These are phyloP conservation scores for Pythium grandisporangium DNA, from an alignment of 352 stramenopile species.

Conservation along the genomic window DNA sequence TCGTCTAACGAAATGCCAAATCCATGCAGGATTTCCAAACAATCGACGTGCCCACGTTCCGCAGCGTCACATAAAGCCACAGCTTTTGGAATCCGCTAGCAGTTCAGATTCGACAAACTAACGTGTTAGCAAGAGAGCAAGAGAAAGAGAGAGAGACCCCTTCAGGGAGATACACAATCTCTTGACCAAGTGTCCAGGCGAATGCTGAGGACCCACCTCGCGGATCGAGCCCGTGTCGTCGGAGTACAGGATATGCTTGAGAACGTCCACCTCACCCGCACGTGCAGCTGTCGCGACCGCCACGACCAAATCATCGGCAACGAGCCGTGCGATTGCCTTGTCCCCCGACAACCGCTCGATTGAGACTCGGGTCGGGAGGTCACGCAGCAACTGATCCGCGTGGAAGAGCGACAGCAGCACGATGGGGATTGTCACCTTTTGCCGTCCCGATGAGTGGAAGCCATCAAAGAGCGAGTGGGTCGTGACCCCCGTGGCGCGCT, in stretches of 20 bases:
- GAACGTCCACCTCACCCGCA: slow-evolving; percentile 59
- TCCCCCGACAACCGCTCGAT: slow-evolving; percentile 70
- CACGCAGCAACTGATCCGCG: slow-evolving; percentile 51
- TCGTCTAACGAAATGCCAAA: slow-evolving; percentile 76
- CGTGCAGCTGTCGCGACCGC: slow-evolving; percentile 58
- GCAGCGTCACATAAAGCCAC: slow-evolving; percentile 74
- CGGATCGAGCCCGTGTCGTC: slow-evolving; percentile 49
- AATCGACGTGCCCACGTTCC: slow-evolving; percentile 77
- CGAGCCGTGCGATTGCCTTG: slow-evolving; percentile 54
- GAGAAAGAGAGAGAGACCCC: too few relatives aligned
- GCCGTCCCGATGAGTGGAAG: slow-evolving; percentile 78
- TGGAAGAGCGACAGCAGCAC: slow-evolving; percentile 73
- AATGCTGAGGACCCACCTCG: slow-evolving; percentile 23
- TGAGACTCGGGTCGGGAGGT: slow-evolving; percentile 40
- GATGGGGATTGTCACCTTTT: slow-evolving; percentile 66
- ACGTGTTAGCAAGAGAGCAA: background rate
- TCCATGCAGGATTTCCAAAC: slow-evolving; percentile 69
- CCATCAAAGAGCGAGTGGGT: slow-evolving; percentile 79
- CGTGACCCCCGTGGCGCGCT: slow-evolving; percentile 41
- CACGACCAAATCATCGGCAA: slow-evolving; percentile 66
- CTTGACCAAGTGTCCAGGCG: background rate
- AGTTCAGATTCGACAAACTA: slow-evolving; percentile 3
- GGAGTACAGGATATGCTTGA: slow-evolving; percentile 65
- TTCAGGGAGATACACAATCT: too few relatives aligned
- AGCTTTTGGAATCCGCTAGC: slow-evolving; percentile 61